Evolutionary conservation across 768 basidiomycete genomes (phyloP).

Genomic region (Mycena leptocephala): DNA sequence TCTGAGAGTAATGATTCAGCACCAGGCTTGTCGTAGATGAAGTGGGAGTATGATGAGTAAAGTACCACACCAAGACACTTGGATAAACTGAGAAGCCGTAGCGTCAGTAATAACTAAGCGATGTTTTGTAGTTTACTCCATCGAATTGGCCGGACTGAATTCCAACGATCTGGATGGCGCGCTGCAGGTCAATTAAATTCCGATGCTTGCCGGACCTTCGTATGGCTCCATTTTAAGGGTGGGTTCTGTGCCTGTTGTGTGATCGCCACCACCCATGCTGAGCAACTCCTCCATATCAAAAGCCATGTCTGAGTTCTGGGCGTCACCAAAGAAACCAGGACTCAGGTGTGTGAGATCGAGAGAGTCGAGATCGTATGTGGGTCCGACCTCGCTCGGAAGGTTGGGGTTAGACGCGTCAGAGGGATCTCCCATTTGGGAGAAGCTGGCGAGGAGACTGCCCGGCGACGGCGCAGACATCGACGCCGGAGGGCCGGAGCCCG

Average conservation of each 20-base stretch:
- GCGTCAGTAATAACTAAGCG: too few relatives aligned
- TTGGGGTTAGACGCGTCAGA: conserved; percentile 40
- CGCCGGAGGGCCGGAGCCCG: conserved; percentile 53
- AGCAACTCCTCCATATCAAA: conserved; percentile 74
- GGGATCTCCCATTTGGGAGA: conserved; percentile 50
- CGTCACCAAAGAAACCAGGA: conserved; percentile 58
- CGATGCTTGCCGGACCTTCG: neutral
- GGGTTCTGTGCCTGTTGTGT: conserved; percentile 43
- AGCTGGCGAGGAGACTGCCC: conserved; percentile 58
- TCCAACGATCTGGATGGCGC: too few relatives aligned
- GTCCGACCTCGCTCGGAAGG: conserved; percentile 37
- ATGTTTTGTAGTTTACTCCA: too few relatives aligned
- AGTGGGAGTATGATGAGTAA: too few relatives aligned
- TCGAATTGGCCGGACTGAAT: too few relatives aligned
- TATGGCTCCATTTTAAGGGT: neutral
- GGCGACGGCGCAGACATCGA: conserved; percentile 44
- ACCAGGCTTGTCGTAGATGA: too few relatives aligned
- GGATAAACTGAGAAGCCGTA: too few relatives aligned
- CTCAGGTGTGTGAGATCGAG: conserved; percentile 64
- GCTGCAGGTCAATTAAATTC: neutral
- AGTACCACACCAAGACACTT: too few relatives aligned
- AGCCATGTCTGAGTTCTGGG: conserved; percentile 58
- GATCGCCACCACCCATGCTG: conserved; percentile 61
- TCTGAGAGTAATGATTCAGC: too few relatives aligned
- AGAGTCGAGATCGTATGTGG: conserved; percentile 65